Evolutionary conservation across 2,329 filamentous ascomycete species (phyloP), one percentile per base, ranked within the genome.

Genomic region (Raffaelea albimanens): DNA sequence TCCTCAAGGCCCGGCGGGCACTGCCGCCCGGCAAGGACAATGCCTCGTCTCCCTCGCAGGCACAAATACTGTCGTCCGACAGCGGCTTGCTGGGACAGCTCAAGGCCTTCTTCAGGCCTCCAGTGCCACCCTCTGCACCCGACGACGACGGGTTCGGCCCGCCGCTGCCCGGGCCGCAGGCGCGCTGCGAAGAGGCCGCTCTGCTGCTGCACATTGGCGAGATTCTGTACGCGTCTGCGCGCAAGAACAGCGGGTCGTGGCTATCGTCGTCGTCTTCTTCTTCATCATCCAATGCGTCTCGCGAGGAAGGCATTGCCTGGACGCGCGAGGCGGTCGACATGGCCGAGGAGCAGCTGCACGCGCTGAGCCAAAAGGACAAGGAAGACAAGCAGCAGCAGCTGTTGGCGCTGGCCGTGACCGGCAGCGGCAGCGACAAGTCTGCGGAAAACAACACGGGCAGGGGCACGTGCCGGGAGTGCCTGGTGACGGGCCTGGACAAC

Each of bases 231-330:
- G 78, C 87, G 0, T 49, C 49, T 13, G 48, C 49, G 3, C n/a
- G 16, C 5, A 33, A 36, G 29, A 9, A 22, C 14, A 63, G 61
- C 21, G 88, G 87, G 0, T 70, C 95, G 2, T 80, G 81, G 5
- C 95, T 89, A 88, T 95, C 91, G 87, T 83, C 22, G 86, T 94
- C 25, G 82, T n/a, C n/a, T n/a, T n/a, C n/a, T n/a, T n/a, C n/a
- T n/a, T n/a, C 25, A 29, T 13, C 25, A 29, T 88, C 55, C 68
- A 85, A 2, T 83, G 87, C 2, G 25, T 60, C 74, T 18, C 69
- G 71, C 44, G 81, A 87, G 43, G 82, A 85, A 51, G 91, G 89
- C 1, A 71, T 96, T 2, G 81, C 82, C 5, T 97, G 91, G 91
- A 95, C 91, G 1, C 79, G 88, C 47, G 87, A 95, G 53, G 89